Base-by-base conservation (phyloP, 164 flowering plant genomes). In the Vitis riparia region DNA sequence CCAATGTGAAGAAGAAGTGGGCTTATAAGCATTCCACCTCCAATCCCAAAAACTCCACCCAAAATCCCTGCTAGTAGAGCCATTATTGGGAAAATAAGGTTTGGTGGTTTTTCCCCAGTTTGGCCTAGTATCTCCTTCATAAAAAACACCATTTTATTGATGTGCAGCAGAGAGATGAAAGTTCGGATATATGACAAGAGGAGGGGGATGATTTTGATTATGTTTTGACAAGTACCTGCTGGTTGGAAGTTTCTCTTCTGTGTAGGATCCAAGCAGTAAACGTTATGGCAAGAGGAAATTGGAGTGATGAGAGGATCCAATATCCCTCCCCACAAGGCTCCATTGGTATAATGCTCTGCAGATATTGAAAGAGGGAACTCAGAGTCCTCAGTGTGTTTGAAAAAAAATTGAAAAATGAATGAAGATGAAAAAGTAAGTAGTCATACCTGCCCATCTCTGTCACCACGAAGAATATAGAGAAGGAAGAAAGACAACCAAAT, bases 11-110 rank as follows among this genome's bases (percentile, higher is more conserved):
- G 89, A 68, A 90, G 92, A 75, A 88, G 82, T 15, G 95, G 95
- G 76, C 88, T 90, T 29, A 88, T 84, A 9, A 88, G 89, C 92
- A 88, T 90, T 48, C 95, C 95, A 29, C 95, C 95, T 32, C 92
- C 95, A 59, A 90, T 86, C 15, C 95, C 92, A 70, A 88, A 88
- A 55, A 85, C 73, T 32, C 94, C 94, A 16, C 94, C 90, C 66
- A 90, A 71, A 14, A 73, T 48, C 59, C 95, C 95, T 1, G 95
- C 92, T 59, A 83, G 59, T 8, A 88, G 74, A 9, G 92, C 91
- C 87, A 87, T 82, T 51, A 79, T 1, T 16, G 92, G 95, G 72
- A 90, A 88, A 1, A 77, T 50, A 32, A 81, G 66, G 58, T 71
- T 68, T 48, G 76, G 57, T 23, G 69, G 27, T 66, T 49, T 52